Percentiles rank a stretch among this genome's conserved stretches.
Evolutionary conservation across 75 land plant species (phyloP).

Genomic region (Pinus albicaulis): DNA sequence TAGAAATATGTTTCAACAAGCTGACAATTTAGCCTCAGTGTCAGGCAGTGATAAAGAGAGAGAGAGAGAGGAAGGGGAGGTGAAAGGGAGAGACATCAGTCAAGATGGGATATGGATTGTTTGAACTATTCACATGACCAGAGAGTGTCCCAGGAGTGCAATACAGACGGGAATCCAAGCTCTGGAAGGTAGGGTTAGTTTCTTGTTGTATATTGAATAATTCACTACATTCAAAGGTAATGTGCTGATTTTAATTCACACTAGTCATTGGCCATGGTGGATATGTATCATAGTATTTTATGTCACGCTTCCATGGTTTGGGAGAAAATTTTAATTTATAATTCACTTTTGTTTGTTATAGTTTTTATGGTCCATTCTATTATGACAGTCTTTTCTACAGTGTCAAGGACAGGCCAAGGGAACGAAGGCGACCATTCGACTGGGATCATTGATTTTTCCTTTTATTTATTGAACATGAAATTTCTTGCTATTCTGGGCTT

Average conservation of each 20-base stretch:
- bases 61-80: constrained; percentile 8
- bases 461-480: background rate
- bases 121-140: constrained; percentile 1
- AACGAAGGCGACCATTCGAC: constrained; percentile 79
- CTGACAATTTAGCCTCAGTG: background rate
- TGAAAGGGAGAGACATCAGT: constrained; percentile 26
- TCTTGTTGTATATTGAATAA: background rate
- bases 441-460: constrained; percentile 61
- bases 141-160: constrained; percentile 9
- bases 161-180: constrained; percentile 21
- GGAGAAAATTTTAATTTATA: too few relatives aligned
- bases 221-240: background rate
- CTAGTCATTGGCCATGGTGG: too few relatives aligned
- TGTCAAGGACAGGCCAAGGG: constrained; percentile 62
- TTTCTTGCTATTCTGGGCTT: background rate
- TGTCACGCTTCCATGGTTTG: too few relatives aligned
- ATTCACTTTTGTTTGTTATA: too few relatives aligned
- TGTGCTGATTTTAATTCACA: background rate
- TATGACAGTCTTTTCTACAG: constrained; percentile 32
- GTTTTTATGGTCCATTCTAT: background rate
- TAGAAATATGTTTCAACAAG: constrained; percentile 7
- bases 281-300: too few relatives aligned
- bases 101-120: constrained; percentile 26
- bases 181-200: constrained; percentile 43
- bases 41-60: background rate